phyloP scores from a whole-genome alignment of 768 basidiomycete genomes.

The Filobasidium wieringae region DNA sequence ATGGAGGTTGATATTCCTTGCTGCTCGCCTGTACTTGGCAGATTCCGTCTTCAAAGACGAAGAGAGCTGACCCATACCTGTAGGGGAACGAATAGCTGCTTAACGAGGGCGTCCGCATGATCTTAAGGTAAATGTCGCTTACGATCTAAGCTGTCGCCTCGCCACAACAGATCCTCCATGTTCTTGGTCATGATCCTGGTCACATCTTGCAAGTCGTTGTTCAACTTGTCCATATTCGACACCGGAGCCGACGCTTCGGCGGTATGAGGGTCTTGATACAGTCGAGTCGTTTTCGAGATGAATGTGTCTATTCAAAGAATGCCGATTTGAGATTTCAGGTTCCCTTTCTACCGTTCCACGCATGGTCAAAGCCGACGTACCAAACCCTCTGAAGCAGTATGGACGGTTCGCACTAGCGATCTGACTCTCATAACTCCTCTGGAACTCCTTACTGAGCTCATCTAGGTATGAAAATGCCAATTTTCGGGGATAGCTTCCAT shows the following conservation, averaged over 20 bases:
- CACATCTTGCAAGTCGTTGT: constrained; percentile 94
- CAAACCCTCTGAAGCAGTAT: constrained; percentile 98
- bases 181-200: constrained; percentile 99
- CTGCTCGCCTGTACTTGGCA: constrained; percentile 92
- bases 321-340: no score
- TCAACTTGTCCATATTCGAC: constrained; percentile 69
- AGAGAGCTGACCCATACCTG: constrained; percentile 94
- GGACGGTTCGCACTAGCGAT: constrained; percentile 86
- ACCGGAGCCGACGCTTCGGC: constrained; percentile 50
- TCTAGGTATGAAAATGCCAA: constrained; percentile 95
- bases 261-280: constrained; percentile 88
- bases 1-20: constrained; percentile 83
- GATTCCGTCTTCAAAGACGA: constrained; percentile 89
- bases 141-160: constrained; percentile 95
- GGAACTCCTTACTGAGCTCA: constrained; percentile 92
- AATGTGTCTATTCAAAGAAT: constrained; percentile 78
- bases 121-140: constrained; percentile 33
- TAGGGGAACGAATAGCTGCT: no score
- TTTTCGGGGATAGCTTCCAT: constrained; percentile 93
- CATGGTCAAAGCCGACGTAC: constrained; percentile 47
- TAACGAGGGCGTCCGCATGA: background rate
- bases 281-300: constrained; percentile 91
- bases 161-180: constrained; percentile 97
- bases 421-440: constrained; percentile 79
- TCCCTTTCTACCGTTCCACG: background rate